Conservation (phyloP, 1,139 yeast species). For the Scheffersomyces cryptocercus region DNA sequence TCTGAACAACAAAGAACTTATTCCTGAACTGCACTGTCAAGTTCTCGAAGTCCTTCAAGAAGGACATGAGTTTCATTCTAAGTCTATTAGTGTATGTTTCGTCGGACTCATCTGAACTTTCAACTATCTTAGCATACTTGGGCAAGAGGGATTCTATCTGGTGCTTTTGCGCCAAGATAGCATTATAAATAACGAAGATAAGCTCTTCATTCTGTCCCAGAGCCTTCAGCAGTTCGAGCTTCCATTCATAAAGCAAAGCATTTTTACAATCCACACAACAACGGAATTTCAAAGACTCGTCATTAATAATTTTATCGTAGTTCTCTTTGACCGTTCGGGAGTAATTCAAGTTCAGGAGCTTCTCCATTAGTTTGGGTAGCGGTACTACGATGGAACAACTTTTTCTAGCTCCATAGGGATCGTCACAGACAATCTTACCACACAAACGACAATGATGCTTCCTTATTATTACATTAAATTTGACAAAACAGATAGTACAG, state of each 20-base stretch:
- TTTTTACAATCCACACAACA: constrained; percentile 73
- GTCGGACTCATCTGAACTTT: constrained; percentile 10
- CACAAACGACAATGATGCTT: constrained; percentile 90
- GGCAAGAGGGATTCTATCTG: constrained; percentile 35
- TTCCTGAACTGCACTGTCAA: constrained; percentile 26
- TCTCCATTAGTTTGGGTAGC: constrained; percentile 45
- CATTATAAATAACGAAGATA: constrained; percentile 32
- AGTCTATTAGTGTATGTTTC: constrained; percentile 19
- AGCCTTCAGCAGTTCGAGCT: constrained; percentile 40
- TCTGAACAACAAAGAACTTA: constrained; percentile 18
- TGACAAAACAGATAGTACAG: constrained; percentile 66
- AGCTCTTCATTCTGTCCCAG: constrained; percentile 6
- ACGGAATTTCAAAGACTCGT: constrained; percentile 29
- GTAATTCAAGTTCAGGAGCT: constrained; percentile 40
- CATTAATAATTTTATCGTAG: constrained; percentile 14
- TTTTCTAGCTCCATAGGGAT: constrained; percentile 35
- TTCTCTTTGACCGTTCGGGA: constrained; percentile 27
- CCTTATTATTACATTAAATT: constrained; percentile 60
- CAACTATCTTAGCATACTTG: constrained; percentile 21
- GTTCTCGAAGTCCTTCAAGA: constrained; percentile 38
- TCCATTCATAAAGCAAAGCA: constrained; percentile 56
- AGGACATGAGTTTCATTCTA: constrained; percentile 28
- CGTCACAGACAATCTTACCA: constrained; percentile 81
- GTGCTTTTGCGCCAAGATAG: constrained; percentile 32
- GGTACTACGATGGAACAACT: constrained; percentile 76